Base-by-base conservation (phyloP, 2,329 filamentous ascomycete genomes). In the Monosporascus cannonballus region DNA sequence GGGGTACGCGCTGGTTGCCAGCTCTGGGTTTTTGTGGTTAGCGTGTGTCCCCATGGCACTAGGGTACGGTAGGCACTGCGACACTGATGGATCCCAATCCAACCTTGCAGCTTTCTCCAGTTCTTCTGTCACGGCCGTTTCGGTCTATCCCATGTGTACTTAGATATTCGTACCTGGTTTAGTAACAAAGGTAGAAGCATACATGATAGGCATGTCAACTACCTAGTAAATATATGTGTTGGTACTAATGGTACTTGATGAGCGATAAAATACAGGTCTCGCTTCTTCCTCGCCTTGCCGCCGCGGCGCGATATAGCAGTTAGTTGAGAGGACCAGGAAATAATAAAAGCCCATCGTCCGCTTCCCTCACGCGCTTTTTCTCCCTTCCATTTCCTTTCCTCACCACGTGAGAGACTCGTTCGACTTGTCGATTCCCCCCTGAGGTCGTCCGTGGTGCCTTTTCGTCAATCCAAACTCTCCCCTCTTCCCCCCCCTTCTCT, bases 361-460 rank as follows among this genome's bases (percentile, higher is more conserved):
- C 42, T 51, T 52, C 22, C 49, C 42, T 50, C 46, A 57, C 54
- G 54, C 57, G 55, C 54, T 51, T 59, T 52, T 47, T 18, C 27
- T 41, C 47, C 36, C 44, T 47, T 27, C 25, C 22, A 36, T 39
- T 54, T 54, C 50, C 52, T 45, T 45, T 56, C 54, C 52, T 49
- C 54, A 61, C 59, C 59, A 61, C 59, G 59, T 61, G 56, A 56
- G 55, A 58, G 59, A 61, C 54, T 59, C 57, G 54, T 58, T 56
- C 57, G 58, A 56, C 59, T 58, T 20, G 57, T 61, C 59, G 59
- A 61, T 57, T 54, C 51, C 56, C 47, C n/a, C 50, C 57, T 54
- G 59, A 60, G 55, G 58, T 59, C 60, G 60, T 61, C 61, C 63
- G 62, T 63, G 62, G 56, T 64, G 62, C 61, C 59, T 62, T 59